These are phyloP conservation scores for Geotrichum restrictum DNA, from an alignment of 1,139 yeast species.

Conservation along the genomic window DNA sequence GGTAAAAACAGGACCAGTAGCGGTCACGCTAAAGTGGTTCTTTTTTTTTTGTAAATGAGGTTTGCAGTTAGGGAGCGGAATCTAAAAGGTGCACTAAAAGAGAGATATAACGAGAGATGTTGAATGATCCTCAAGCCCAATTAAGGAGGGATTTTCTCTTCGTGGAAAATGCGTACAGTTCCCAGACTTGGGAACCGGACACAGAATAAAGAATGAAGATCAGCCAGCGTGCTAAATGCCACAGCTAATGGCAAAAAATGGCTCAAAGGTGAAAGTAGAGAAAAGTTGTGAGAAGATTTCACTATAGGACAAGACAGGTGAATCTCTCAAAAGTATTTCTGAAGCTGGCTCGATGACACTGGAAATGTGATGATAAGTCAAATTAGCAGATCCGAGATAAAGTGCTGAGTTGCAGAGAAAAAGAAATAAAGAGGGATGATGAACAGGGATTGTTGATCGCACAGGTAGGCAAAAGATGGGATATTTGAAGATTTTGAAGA, in stretches of 20 bases:
- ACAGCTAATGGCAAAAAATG: constrained; percentile 7
- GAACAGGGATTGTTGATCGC: background rate
- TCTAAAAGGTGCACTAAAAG: no score
- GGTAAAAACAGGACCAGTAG: no score
- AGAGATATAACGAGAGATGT: no score
- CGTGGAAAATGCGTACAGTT: constrained; percentile 17
- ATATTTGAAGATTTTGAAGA: no score
- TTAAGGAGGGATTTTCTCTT: constrained; percentile 21
- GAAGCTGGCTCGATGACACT: background rate
- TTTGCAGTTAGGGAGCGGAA: no score
- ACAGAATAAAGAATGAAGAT: constrained; percentile 5
- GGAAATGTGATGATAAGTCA: background rate
- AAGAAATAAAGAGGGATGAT: background rate
- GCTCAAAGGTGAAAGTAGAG: background rate
- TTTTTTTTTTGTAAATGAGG: no score
- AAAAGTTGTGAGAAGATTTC: background rate
- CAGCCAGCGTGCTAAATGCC: constrained; percentile 18
- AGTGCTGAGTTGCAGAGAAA: no score
- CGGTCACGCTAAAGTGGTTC: no score
- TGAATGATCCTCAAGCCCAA: constrained; percentile 4
- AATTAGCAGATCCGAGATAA: background rate
- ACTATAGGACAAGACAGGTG: background rate
- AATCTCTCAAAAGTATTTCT: background rate
- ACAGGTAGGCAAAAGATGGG: background rate
- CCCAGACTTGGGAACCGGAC: constrained; percentile 21